A percentile compares a stretch with the other conserved stretches of the same genome.
Evolutionary conservation across 306 rosid species (phyloP).

Genomic region (Dryas octopetala): DNA sequence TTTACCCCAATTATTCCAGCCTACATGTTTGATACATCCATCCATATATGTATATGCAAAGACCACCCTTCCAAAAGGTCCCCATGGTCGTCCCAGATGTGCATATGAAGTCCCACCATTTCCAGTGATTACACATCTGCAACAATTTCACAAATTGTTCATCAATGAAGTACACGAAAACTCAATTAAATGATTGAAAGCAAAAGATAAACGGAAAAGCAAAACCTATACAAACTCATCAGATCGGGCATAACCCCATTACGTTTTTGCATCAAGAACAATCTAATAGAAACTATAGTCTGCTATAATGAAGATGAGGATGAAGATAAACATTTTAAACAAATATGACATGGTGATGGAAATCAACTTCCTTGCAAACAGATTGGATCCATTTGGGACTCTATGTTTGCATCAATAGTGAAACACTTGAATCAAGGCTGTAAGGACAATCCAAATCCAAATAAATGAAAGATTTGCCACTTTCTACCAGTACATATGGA

Average conservation of each 20-base stretch:
- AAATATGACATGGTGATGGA: too few species aligned
- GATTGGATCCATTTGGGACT: too few species aligned
- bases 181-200: slow-evolving; percentile 11
- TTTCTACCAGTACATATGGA: neutral
- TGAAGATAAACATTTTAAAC: too few species aligned
- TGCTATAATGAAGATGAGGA: too few species aligned
- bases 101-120: slow-evolving; percentile 53
- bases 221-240: neutral
- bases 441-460: too few species aligned
- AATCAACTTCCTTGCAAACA: too few species aligned
- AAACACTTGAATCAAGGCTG: too few species aligned
- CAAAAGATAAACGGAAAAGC: neutral
- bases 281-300: too few species aligned
- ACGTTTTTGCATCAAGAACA: too few species aligned
- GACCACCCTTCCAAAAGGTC: slow-evolving; percentile 86
- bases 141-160: slow-evolving; percentile 21
- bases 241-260: neutral
- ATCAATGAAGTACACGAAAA: slow-evolving; percentile 11
- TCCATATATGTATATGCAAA: slow-evolving; percentile 80
- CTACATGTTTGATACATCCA: slow-evolving; percentile 59
- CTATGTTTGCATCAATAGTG: too few species aligned
- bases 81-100: slow-evolving; percentile 91
- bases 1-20: slow-evolving; percentile 91
- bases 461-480: too few species aligned
- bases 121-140: slow-evolving; percentile 85